Evolutionary conservation across 768 basidiomycete genomes (phyloP), one percentile per base, ranked within the genome.

Genomic region (Kwoniella sp.): DNA sequence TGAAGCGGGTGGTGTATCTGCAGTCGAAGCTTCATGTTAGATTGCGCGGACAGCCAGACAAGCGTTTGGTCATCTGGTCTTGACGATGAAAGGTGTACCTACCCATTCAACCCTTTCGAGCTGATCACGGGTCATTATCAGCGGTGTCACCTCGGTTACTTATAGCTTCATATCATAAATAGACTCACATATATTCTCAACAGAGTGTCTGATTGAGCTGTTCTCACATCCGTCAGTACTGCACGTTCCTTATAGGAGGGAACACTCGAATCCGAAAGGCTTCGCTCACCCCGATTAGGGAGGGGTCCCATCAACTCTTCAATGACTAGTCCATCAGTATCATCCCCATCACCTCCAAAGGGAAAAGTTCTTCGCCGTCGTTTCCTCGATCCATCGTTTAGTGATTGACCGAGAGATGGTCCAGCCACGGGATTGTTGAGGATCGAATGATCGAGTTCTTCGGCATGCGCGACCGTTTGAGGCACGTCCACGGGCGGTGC

Each of bases 61-160:
- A n/a, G n/a, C n/a, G n/a, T n/a, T n/a, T n/a, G n/a, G n/a, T n/a
- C n/a, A n/a, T n/a, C n/a, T n/a, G n/a, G n/a, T n/a, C n/a, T n/a
- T n/a, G n/a, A n/a, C n/a, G n/a, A n/a, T n/a, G n/a, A n/a, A n/a
- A n/a, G n/a, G 33, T 13, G 33, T 33, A 62, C 60, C 26, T 30
- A 62, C 60, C 60, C 60, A 62, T 62, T 62, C 60, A 4, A 62
- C 60, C 12, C 60, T 22, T 55, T 62, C 60, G 27, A 62, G 44
- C 60, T 62, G 33, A 27, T 2, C 27, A 26, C n/a, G 21, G 40
- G 25, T n/a, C 19, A 22, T 46, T n/a, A 47, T 24, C 24, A 55
- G 26, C 15, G 25, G 26, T 26, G 46, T 13, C 33, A 6, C 13
- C 33, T 33, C 7, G 13, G 33, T 6, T n/a, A n/a, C n/a, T n/a